Conservation (phyloP, 2,329 filamentous ascomycete species). For the Taxawa tesnikishii region DNA sequence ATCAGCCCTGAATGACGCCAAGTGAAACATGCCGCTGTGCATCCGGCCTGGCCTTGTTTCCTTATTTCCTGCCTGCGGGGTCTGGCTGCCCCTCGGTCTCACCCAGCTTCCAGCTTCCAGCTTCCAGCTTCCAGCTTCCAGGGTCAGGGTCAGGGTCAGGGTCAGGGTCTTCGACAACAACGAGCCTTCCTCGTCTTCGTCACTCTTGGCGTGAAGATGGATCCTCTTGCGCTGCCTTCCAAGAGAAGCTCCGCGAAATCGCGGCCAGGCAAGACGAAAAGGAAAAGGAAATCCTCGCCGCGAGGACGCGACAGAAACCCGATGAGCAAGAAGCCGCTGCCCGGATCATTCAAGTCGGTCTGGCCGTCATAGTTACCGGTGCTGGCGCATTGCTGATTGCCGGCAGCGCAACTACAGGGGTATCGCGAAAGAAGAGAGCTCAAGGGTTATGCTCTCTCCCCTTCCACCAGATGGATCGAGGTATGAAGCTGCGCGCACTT, state of each 20-base stretch:
- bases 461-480: conserved; percentile 60
- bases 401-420: conserved; percentile 58
- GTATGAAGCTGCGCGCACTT: conserved; percentile 27
- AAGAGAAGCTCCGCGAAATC: conserved; percentile 21
- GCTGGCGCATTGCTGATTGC: conserved; percentile 14
- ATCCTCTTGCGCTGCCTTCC: conserved; percentile 13
- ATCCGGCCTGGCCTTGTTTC: too few relatives aligned
- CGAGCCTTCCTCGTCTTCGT: too few relatives aligned
- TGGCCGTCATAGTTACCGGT: too few relatives aligned
- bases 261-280: conserved; percentile 19
- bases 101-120: too few relatives aligned
- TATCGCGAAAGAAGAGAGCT: conserved; percentile 63
- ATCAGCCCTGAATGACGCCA: too few relatives aligned
- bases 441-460: conserved; percentile 53
- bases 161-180: too few relatives aligned
- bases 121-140: too few relatives aligned
- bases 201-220: too few relatives aligned
- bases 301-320: conserved; percentile 6
- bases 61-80: too few relatives aligned
- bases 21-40: too few relatives aligned
- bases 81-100: too few relatives aligned
- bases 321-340: conserved; percentile 17
- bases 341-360: conserved; percentile 15
- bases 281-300: conserved; percentile 12
- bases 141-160: too few relatives aligned